A percentile compares a stretch with the other conserved stretches of the same genome.
phyloP scores from a whole-genome alignment of 352 stramenopile genomes.

The Globisporangium mamillatum region DNA sequence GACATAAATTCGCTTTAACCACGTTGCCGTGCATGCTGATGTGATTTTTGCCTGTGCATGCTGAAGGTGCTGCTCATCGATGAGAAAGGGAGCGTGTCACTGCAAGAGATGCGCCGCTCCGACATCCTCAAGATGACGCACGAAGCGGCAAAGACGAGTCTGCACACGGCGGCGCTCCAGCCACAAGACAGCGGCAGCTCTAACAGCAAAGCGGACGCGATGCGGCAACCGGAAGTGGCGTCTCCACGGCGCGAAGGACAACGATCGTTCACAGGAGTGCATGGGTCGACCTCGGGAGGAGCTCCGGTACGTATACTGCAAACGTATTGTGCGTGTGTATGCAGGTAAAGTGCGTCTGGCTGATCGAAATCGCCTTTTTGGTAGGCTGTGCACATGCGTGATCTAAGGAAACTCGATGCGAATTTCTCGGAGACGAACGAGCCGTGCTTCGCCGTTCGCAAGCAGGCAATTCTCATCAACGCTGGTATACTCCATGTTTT shows the following conservation, averaged over 20 bases:
- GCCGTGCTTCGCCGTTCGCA: conserved; percentile 33
- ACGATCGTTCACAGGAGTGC: background rate
- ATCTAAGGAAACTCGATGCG: conserved; percentile 70
- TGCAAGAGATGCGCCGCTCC: conserved; percentile 19
- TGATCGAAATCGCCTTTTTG: background rate
- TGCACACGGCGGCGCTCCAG: background rate
- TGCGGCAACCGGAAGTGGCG: conserved; percentile 1
- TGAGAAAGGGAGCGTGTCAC: conserved; percentile 4
- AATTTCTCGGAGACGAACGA: conserved; percentile 62
- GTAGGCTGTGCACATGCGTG: conserved; percentile 44
- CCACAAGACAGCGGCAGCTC: background rate
- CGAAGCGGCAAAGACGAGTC: conserved; percentile 7
- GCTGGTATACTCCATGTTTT: background rate
- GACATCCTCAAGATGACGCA: conserved; percentile 23
- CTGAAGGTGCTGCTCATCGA: conserved; percentile 23
- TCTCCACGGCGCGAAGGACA: background rate
- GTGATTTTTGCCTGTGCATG: background rate
- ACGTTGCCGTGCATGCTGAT: background rate
- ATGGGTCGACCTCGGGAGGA: background rate
- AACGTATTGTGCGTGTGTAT: background rate
- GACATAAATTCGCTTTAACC: background rate
- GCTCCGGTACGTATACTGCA: background rate
- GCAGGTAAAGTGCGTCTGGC: too few species aligned
- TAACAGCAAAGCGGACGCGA: background rate
- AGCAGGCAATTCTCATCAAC: conserved; percentile 48